Conservation (phyloP, 2,329 filamentous ascomycete species). For the Beauveria varroae region DNA sequence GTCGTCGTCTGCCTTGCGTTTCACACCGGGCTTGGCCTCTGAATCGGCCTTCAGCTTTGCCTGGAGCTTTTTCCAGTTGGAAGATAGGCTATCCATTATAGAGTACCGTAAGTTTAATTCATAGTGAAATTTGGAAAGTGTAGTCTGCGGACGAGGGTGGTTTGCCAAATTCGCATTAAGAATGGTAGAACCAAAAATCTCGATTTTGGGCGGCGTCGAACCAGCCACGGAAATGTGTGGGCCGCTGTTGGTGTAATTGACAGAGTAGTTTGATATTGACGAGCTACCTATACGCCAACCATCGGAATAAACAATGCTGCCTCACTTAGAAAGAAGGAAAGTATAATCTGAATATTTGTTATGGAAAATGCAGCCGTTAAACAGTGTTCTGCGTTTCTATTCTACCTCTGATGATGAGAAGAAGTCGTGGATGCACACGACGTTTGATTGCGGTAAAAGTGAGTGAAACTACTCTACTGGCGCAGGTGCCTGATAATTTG, state of each 20-base stretch:
- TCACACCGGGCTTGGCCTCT: constrained; percentile 28
- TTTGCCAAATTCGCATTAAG: not conserved
- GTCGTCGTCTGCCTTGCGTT: constrained; percentile 33
- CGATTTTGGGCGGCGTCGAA: not conserved
- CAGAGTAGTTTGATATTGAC: not conserved
- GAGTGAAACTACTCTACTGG: too few relatives aligned
- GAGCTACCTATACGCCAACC: not conserved
- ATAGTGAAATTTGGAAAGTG: not conserved
- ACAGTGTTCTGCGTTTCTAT: too few relatives aligned
- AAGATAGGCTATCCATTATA: constrained; percentile 44
- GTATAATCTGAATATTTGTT: too few relatives aligned
- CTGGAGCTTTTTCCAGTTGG: constrained; percentile 76
- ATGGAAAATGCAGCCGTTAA: too few relatives aligned
- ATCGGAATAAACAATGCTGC: not conserved
- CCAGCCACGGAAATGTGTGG: not conserved
- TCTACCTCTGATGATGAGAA: too few relatives aligned
- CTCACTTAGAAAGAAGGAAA: too few relatives aligned
- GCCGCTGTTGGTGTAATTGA: not conserved
- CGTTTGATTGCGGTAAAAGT: too few relatives aligned
- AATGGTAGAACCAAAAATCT: not conserved
- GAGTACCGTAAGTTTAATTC: not conserved
- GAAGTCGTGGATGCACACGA: too few relatives aligned
- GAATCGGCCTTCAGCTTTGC: constrained; percentile 46
- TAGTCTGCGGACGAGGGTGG: not conserved
- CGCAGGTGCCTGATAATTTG: not conserved